Evolutionary conservation across 345 rosid species (phyloP).

Genomic region (Aurinia saxatilis): DNA sequence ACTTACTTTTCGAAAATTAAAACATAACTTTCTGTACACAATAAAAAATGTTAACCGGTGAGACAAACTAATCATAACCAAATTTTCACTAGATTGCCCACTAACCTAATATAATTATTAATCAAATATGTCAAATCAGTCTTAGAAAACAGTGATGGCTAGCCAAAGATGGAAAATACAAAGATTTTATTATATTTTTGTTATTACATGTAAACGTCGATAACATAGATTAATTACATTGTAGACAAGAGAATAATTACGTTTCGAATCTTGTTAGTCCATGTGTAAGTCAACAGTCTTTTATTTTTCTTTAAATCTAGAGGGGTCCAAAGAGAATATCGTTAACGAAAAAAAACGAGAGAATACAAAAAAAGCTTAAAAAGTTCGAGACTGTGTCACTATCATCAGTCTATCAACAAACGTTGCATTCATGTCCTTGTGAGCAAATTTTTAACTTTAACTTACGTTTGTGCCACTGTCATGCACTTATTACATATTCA

Average conservation of each 20-base stretch:
- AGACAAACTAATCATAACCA: not conserved
- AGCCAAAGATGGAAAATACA: not conserved
- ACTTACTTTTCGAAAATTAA: not conserved
- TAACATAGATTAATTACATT: not conserved
- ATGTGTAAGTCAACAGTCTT: constrained; percentile 1
- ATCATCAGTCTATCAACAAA: constrained; percentile 5
- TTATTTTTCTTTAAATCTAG: not conserved
- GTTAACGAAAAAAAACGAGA: not conserved
- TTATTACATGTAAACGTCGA: not conserved
- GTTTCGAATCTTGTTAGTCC: not conserved
- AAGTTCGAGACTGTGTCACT: constrained; percentile 5
- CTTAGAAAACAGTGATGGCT: not conserved
- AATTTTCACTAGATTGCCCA: not conserved
- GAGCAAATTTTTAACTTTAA: not conserved
- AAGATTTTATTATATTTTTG: not conserved
- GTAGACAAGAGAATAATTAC: not conserved
- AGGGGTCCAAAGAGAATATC: not conserved
- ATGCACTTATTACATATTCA: constrained; percentile 3
- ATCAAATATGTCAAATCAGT: not conserved
- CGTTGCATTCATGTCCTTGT: not conserved
- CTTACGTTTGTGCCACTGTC: not conserved
- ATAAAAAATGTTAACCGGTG: not conserved
- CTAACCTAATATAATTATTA: not conserved
- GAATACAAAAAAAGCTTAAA: not conserved
- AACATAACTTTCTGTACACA: not conserved